Conservation (phyloP, 352 stramenopile species). For the Peronospora belbahrii region DNA sequence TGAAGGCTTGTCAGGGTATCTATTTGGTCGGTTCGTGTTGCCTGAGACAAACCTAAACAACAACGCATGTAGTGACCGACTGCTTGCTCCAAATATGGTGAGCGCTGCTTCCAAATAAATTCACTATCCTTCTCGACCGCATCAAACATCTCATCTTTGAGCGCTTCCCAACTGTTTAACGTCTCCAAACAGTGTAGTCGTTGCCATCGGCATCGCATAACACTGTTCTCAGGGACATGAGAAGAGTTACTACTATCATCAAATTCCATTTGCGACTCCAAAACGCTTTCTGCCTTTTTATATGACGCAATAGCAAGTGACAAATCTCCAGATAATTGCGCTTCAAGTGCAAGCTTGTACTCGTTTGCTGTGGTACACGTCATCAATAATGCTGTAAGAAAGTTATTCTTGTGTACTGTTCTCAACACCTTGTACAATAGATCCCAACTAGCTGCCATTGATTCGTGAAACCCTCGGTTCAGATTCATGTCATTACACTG, state of each 20-base stretch:
- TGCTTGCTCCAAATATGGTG: slow-evolving; percentile 63
- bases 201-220: slow-evolving; percentile 56
- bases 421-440: slow-evolving; percentile 68
- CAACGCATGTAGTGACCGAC: slow-evolving; percentile 46
- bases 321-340: slow-evolving; percentile 60
- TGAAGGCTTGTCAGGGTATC: slow-evolving; percentile 16
- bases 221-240: slow-evolving; percentile 27
- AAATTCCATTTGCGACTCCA: slow-evolving; percentile 36
- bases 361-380: slow-evolving; percentile 46
- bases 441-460: slow-evolving; percentile 41
- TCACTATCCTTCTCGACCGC: slow-evolving; percentile 10
- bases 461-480: slow-evolving; percentile 12
- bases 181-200: slow-evolving; percentile 49
- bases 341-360: slow-evolving; percentile 50
- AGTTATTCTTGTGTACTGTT: slow-evolving; percentile 55
- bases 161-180: slow-evolving; percentile 63
- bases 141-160: slow-evolving; percentile 37
- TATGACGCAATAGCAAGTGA: slow-evolving; percentile 63
- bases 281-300: slow-evolving; percentile 48
- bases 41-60: slow-evolving; percentile 28
- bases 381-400: slow-evolving; percentile 49
- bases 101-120: slow-evolving; percentile 49
- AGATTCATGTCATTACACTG: slow-evolving; percentile 1
- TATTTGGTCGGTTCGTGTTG: not conserved
- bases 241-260: slow-evolving; percentile 23